These are phyloP conservation scores for Cytospora leucostoma DNA, from an alignment of 2,329 filamentous ascomycete species.

Conservation along the genomic window DNA sequence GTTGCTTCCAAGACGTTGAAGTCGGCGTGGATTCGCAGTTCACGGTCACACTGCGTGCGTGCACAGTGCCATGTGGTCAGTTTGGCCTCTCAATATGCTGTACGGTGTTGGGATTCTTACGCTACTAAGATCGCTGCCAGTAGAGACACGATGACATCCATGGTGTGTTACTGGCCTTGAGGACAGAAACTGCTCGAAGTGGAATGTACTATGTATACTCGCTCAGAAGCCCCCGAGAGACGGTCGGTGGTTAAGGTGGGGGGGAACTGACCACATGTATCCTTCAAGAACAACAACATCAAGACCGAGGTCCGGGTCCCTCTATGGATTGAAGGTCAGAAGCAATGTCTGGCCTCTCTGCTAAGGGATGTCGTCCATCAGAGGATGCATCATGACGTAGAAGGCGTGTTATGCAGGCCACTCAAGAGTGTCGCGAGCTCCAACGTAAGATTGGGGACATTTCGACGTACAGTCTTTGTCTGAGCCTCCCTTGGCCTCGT, in stretches of 20 bases:
- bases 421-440: background rate
- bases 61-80: constrained; percentile 9
- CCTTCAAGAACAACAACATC: background rate
- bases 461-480: constrained; percentile 7
- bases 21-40: background rate
- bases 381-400: constrained; percentile 17
- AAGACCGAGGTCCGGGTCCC: background rate
- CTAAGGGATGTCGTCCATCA: constrained; percentile 3
- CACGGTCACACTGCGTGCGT: constrained; percentile 1
- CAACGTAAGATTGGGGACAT: constrained; percentile 1
- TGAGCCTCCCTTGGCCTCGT: constrained; percentile 1
- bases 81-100: background rate
- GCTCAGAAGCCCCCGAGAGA: background rate
- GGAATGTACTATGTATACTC: background rate
- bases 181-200: background rate
- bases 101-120: background rate
- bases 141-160: background rate
- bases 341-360: background rate
- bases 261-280: background rate
- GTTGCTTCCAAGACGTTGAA: constrained; percentile 2
- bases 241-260: background rate
- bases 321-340: background rate
- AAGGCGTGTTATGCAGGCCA: constrained; percentile 11
- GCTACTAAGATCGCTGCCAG: background rate
- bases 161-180: background rate